Conservation (phyloP, 2,329 filamentous ascomycete species). For the Dactylellina leptospora region DNA sequence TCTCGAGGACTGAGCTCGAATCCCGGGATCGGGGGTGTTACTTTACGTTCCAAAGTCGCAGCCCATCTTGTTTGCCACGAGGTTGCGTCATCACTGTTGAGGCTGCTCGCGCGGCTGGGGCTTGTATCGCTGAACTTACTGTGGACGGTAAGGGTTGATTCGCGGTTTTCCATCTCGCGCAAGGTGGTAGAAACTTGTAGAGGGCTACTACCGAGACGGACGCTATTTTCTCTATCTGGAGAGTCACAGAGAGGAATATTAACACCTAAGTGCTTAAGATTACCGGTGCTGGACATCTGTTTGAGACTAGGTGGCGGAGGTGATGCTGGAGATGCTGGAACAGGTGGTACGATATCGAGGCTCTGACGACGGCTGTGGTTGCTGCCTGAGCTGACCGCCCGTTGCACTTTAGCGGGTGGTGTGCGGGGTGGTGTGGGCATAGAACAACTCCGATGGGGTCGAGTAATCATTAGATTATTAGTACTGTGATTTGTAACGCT, state of each 20-base stretch:
- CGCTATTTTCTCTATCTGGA: constrained; percentile 41
- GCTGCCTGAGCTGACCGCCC: constrained; percentile 41
- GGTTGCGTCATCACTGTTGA: constrained; percentile 8
- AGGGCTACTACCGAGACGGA: constrained; percentile 16
- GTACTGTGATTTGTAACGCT: not conserved
- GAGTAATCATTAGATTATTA: constrained; percentile 15
- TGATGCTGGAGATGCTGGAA: constrained; percentile 31
- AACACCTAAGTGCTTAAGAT: constrained; percentile 42
- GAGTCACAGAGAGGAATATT: constrained; percentile 52
- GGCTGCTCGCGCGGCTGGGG: constrained; percentile 4
- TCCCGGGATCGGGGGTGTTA: constrained; percentile 48
- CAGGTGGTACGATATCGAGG: constrained; percentile 21
- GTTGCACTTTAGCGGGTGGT: constrained; percentile 14
- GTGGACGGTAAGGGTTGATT: not conserved
- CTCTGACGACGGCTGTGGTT: constrained; percentile 14
- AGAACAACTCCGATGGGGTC: constrained; percentile 39
- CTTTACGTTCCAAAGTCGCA: constrained; percentile 41
- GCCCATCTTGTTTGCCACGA: constrained; percentile 45
- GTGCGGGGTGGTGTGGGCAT: constrained; percentile 51
- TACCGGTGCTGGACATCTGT: constrained; percentile 2
- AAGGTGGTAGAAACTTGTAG: constrained; percentile 27
- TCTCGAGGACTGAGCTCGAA: constrained; percentile 44
- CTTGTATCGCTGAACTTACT: constrained; percentile 16
- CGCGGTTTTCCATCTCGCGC: constrained; percentile 17
- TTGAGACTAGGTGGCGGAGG: not conserved